Conservation (phyloP, 345 rosid species). For the Raphanus sativus region DNA sequence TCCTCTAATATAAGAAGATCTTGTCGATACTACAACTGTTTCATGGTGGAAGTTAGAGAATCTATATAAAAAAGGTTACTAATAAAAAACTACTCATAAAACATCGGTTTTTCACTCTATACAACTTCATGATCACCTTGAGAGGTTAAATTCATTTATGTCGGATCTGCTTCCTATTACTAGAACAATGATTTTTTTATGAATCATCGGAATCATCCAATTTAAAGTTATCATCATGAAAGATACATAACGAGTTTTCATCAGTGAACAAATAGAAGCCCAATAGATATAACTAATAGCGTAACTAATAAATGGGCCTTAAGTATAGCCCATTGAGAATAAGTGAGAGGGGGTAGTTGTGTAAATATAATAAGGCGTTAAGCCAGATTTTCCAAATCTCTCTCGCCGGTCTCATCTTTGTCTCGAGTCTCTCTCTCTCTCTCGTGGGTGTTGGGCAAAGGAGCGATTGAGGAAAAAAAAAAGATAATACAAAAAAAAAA, state of each 20-base stretch:
- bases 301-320: slow-evolving; percentile 2
- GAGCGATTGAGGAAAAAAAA: not conserved
- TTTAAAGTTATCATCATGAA: slow-evolving; percentile 17
- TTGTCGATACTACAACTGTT: not conserved
- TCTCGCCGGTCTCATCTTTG: slow-evolving; percentile 31
- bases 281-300: not conserved
- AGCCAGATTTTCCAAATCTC: slow-evolving; percentile 14
- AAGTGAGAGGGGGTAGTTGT: slow-evolving; percentile 1
- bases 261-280: not conserved
- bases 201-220: not conserved
- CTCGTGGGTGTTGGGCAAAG: not conserved
- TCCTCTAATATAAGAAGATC: not conserved
- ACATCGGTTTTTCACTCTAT: not conserved
- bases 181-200: too few species aligned
- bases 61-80: too few species aligned
- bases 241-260: not conserved
- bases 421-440: slow-evolving; percentile 22
- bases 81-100: not conserved
- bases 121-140: not conserved
- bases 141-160: not conserved
- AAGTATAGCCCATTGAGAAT: not conserved
- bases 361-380: slow-evolving; percentile 24
- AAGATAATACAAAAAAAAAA: not conserved
- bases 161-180: too few species aligned
- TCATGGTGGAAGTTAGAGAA: not conserved